Evolutionary conservation across 148 eudicot genomes (phyloP), one percentile per base, ranked within the genome.

Genomic region (Pouteria glomerata): DNA sequence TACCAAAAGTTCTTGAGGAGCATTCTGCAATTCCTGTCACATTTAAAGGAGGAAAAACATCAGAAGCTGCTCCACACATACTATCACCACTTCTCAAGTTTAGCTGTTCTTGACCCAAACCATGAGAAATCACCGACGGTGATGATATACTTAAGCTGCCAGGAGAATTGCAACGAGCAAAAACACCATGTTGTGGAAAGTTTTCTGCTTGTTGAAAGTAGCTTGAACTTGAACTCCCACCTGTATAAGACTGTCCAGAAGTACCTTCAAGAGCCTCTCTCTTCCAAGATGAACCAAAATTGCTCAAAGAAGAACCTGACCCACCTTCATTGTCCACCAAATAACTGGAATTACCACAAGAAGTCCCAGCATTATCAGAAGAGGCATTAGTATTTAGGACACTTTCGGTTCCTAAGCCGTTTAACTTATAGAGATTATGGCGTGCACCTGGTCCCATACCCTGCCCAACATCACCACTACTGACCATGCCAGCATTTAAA

Each of bases 261-360:
- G 85, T 78, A 57, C 90, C 89, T 81, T 91, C 98, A 59, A 91
- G 82, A 57, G 87, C 77, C 80, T 91, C 89, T 57, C 97, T 82
- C 76, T 95, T 95, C 69, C 90, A 88, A 50, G 97, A 86, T 1
- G 79, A 71, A 72, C 94, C 91, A 70, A 91, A 89, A 53, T 76
- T 76, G 74, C 85, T 88, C 69, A 86, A 39, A 42, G 93, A 78
- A 44, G 82, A 81, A 56, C 79, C 86, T 39, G 93, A 77, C 70
- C 83, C 84, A 51, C 70, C 81, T 47, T 82, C 79, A 65, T 74
- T 83, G 39, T 86, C 87, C 57, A 73, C 66, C 11, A 73, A 39
- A 63, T 65, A 77, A 76, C 85, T 77, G 63, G 90, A 79, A 77
- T 78, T 81, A 47, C 84, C 82, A 31, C 89, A 83, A 72, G 84